Evolutionary conservation across 2,329 filamentous ascomycete genomes (phyloP), one percentile per base, ranked within the genome.

Genomic region (Fusarium ramigenum): DNA sequence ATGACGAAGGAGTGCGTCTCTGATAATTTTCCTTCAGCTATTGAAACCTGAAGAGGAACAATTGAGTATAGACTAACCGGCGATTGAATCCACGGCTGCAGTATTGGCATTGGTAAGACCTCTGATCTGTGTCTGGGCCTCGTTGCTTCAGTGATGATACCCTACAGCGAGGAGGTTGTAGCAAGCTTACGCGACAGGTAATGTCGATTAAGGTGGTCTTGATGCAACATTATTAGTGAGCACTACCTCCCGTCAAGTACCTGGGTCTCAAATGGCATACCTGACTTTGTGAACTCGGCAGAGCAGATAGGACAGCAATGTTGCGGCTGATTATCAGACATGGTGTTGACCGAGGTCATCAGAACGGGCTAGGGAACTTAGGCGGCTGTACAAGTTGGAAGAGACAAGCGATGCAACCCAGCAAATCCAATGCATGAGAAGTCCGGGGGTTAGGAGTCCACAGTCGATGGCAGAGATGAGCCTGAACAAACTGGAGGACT

Each of bases 1-100:
- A 32, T 69, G 67, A 3, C 67, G 66, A 40, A 70, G 66, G 7
- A 70, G 37, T 9, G 66, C 61, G 18, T 70, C 68, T 12, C 68
- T 70, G 11, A 34, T 2, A 7, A 18, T 7, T 9, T 12, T 11
- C 3, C 7, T 9, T 53, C 14, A 53, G 50, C 14, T 9, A n/a
- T 25, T 25, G 2, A 16, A 52, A 6, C 14, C 2, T 9, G 9
- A 16, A 18, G 21, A 37, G 12, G 12, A 21, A 21, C 3, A 25
- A 25, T 7, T 3, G 4, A 19, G n/a, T 7, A 16, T n/a, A 11
- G 12, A 47, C 56, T 18, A 4, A 66, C 68, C 68, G 53, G 4
- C 68, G 66, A 18, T 69, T 70, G 39, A 70, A 70, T 15, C 50
- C 34, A 10, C 50, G 23, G 10, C 23, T 42, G 2, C 68, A 69